Percentiles rank a stretch among this genome's conserved stretches.
Evolutionary conservation across 148 eudicot genomes (phyloP).

Genomic region (Fagopyrum tataricum): DNA sequence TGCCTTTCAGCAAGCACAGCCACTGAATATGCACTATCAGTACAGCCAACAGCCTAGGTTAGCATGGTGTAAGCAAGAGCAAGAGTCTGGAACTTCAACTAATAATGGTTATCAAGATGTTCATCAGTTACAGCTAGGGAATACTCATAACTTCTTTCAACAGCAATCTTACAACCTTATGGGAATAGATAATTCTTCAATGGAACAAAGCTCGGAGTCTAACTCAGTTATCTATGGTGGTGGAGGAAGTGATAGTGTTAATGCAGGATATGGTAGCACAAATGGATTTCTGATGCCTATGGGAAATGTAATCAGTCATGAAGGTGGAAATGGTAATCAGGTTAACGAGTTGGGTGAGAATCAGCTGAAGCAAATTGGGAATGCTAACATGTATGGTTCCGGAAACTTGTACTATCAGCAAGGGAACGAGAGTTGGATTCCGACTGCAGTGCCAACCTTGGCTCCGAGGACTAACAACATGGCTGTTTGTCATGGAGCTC

Average conservation of each 20-base stretch:
- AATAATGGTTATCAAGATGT: conserved; percentile 17
- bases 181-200: conserved; percentile 31
- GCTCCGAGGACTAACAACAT: conserved; percentile 9
- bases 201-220: conserved; percentile 30
- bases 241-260: no score
- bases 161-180: conserved; percentile 41
- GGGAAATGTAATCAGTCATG: conserved; percentile 20
- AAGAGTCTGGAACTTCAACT: conserved; percentile 18
- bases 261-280: neutral
- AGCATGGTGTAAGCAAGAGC: conserved; percentile 83
- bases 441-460: conserved; percentile 51
- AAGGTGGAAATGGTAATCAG: conserved; percentile 20
- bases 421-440: conserved; percentile 51
- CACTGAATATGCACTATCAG: neutral
- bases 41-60: conserved; percentile 20
- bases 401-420: conserved; percentile 38
- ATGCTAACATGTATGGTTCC: conserved; percentile 18
- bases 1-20: conserved; percentile 18
- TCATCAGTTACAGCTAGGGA: conserved; percentile 14
- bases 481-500: conserved; percentile 25
- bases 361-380: no score
- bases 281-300: conserved; percentile 1
- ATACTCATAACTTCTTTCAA: conserved; percentile 53
- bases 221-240: conserved; percentile 27
- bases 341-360: conserved; percentile 8